phyloP scores from a whole-genome alignment of 352 stramenopile species.

The Globisporangium heterothallicum region DNA sequence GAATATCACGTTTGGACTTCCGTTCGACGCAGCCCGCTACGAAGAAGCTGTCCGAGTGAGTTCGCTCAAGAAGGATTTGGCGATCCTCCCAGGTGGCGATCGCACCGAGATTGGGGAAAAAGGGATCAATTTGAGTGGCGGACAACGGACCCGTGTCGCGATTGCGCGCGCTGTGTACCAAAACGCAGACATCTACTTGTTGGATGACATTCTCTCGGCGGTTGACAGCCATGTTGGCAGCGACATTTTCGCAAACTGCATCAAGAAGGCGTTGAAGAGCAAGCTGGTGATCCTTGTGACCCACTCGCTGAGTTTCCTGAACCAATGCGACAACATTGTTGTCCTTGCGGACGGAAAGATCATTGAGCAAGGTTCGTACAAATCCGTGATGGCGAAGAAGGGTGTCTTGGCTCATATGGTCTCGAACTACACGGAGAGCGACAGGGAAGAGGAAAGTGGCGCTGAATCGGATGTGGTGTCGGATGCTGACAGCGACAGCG shows the following conservation, averaged over 20 bases:
- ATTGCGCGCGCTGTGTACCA: constrained; percentile 80
- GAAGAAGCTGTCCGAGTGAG: constrained; percentile 46
- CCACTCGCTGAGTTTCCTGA: constrained; percentile 58
- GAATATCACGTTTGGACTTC: constrained; percentile 94
- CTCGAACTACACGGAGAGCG: constrained; percentile 54
- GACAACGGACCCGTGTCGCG: constrained; percentile 87
- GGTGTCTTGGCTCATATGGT: constrained; percentile 55
- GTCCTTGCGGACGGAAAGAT: constrained; percentile 55
- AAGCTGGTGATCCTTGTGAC: constrained; percentile 86
- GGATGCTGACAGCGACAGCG: constrained; percentile 17
- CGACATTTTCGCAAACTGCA: constrained; percentile 86
- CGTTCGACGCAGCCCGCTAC: constrained; percentile 55
- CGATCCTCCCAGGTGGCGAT: constrained; percentile 77
- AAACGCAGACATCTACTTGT: constrained; percentile 83
- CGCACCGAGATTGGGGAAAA: constrained; percentile 95
- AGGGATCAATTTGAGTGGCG: constrained; percentile 92
- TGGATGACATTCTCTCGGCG: constrained; percentile 93
- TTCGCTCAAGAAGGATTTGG: constrained; percentile 48
- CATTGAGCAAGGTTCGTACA: constrained; percentile 52
- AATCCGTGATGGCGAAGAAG: constrained; percentile 51
- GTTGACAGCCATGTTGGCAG: constrained; percentile 94
- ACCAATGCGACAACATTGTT: constrained; percentile 52
- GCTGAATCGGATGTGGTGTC: constrained; percentile 11
- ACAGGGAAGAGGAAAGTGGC: constrained; percentile 36
- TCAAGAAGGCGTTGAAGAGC: constrained; percentile 44